Base-by-base conservation (phyloP, 306 rosid species). In the Psophocarpus tetragonolobus region DNA sequence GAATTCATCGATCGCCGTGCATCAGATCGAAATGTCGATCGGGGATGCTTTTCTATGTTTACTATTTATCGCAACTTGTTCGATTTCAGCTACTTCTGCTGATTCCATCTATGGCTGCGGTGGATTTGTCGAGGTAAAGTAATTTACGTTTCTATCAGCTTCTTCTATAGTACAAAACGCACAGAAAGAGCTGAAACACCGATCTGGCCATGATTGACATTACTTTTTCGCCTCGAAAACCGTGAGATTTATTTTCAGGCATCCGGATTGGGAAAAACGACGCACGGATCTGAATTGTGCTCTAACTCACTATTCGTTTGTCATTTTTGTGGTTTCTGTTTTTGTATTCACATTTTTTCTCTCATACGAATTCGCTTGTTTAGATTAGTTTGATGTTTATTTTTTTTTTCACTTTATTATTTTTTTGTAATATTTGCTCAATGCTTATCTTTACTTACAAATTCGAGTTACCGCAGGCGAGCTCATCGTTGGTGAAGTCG, bases 401-500 rank as follows among this genome's bases (percentile, higher is more conserved):
- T 53, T 7, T 3, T 24, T 29, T 47, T 51, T 48, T 17, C 11
- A 41, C 41, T 38, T 17, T 7, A 41, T 23, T 38, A 5, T 15
- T 41, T 13, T 29, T 68, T 41, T 14, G 12, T 51, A 20, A 71
- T 71, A 32, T 71, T 47, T 21, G 36, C 12, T 39, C 4, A 21
- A 67, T 20, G 73, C 51, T 65, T 21, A 23, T 61, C 6, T 54
- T 53, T 44, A 10, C 81, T 77, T 71, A 70, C 45, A 30, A 47
- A 17, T 39, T 18, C 11, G 48, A 41, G 17, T 76, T 58, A 8
- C 20, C 51, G 66, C 81, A 92, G 99, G 98, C 98, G 60, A 88
- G 97, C 68, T 87, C 96, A 12, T 85, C 92, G 26, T 77, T 96
- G 82, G 88, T 82, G 58, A 95, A 91, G 82, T 88, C 88, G 56